Evolutionary conservation across 23 red algal species (phyloP), one percentile per base, ranked within the genome.

Genomic region (Pyropia haitanensis): DNA sequence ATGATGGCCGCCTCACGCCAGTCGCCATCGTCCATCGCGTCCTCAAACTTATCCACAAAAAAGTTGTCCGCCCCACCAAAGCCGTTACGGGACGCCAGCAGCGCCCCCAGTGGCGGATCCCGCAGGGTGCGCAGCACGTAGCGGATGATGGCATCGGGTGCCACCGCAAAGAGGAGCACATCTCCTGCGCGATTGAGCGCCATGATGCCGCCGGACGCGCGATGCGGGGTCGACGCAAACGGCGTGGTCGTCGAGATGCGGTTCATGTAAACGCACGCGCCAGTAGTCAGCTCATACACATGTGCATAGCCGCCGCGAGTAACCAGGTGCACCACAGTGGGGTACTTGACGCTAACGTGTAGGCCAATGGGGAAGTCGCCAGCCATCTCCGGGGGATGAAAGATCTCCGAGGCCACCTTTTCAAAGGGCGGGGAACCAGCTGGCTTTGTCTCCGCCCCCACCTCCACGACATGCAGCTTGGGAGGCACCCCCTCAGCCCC

Each of bases 271-370:
- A 98, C 64, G 63, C 68, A 83, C 59, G 74, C 80, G 57, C 62
- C 85, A 16, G 62, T 87, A 20, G 91, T 86, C 19, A 91, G 27
- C 55, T 98, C 94, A 49, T 80, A 98, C 26, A 87, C 26, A 59
- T 98, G 94, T 22, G 91, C 49, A 50, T 98, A 91, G 69, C 94
- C 94, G 52, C 87, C 76, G 27, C 82, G 86, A 8, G 94, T 91
- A 31, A 91, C 60, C 20, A 98, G 31, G 58, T 86, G 88, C 21
- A 82, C 76, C 51, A 98, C 46, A 17, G 85, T 57, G 1, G 83
- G 74, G 48, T 87, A 90, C 61, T 70, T 80, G 52, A 48, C 64
- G 18, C 79, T 87, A 22, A 81, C 75, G 12, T 87, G 79, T 53
- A 91, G 28, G 1, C 74, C 83, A 19, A 88, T 73, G 31, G 90